phyloP scores from a whole-genome alignment of 805 yeast genomes.

The Cyberlindnera galapagoensis region DNA sequence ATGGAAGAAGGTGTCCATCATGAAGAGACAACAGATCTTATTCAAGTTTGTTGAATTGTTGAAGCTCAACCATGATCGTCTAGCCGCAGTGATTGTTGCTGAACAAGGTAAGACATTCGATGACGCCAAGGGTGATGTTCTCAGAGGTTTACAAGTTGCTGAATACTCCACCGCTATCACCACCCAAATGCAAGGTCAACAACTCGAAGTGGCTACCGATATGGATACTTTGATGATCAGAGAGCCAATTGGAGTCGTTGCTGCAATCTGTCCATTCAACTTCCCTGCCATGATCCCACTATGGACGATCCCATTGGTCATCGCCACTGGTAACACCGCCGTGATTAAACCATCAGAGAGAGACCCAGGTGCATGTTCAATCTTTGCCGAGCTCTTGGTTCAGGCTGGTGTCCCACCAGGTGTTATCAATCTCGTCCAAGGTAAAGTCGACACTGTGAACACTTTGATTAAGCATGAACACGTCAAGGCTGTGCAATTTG shows the following conservation, averaged over 20 bases:
- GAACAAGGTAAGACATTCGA: slow-evolving; percentile 75
- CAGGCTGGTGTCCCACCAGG: slow-evolving; percentile 75
- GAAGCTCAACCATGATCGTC: slow-evolving; percentile 58
- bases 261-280: slow-evolving; percentile 76
- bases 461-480: slow-evolving; percentile 62
- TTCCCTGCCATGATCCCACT: slow-evolving; percentile 77
- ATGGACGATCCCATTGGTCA: slow-evolving; percentile 48
- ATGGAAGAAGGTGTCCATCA: slow-evolving; percentile 31
- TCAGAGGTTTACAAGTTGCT: slow-evolving; percentile 73
- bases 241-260: slow-evolving; percentile 68
- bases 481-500: slow-evolving; percentile 68
- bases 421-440: slow-evolving; percentile 64
- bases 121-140: slow-evolving; percentile 70
- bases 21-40: slow-evolving; percentile 54
- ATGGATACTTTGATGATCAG: slow-evolving; percentile 73
- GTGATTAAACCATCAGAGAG: slow-evolving; percentile 65
- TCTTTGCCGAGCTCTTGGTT: slow-evolving; percentile 59
- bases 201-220: slow-evolving; percentile 61
- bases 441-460: slow-evolving; percentile 65
- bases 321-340: slow-evolving; percentile 68
- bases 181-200: slow-evolving; percentile 54
- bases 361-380: slow-evolving; percentile 73
- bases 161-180: slow-evolving; percentile 67
- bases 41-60: slow-evolving; percentile 63
- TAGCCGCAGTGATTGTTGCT: slow-evolving; percentile 57